Base-by-base conservation (phyloP, 805 yeast genomes). In the Candida awuae region DNA sequence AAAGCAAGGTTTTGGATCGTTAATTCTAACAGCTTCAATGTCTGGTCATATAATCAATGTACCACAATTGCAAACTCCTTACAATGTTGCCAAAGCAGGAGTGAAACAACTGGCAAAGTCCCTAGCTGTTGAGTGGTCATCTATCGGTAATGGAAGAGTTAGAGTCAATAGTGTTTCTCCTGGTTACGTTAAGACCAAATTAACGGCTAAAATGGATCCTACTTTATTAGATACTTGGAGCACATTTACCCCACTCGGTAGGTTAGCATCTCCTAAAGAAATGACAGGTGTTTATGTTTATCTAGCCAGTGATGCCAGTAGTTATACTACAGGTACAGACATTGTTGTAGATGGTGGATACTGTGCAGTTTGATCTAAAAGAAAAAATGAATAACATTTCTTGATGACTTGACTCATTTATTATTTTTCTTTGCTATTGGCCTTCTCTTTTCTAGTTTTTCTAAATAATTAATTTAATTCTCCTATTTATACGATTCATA, bases 31-130 rank as follows among this genome's bases (percentile, higher is more conserved):
- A 5, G 87, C 94, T 5, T 84, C 94, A 29, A 86, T 86, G 84
- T 81, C 92, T 20, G 95, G 84, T 13, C 86, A 80, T 63, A 79
- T 87, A 52, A 92, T 77, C 52, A 86, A 86, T 61, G 75, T 77
- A 45, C 96, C 96, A 18, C 92, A 87, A 60, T 67, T 76, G 56
- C 95, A 86, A 64, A 82, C 94, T 12, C 77, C 82, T 29, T 85
- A 85, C 67, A 85, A 85, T 54, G 84, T 86, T 13, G 83, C 87
- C 50, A 86, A 85, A 67, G 94, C 95, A 29, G 95, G 78, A 10
- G 78, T 84, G 20, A 56, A 79, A 47, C 94, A 86, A 55, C 68
- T 85, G 51, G 75, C 81, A 26, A 79, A 69, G 58, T 83, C 92
- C 1, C 66, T 85, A 47, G 90, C 95, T 13, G 77, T 85, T 30